Percentiles rank a stretch among this genome's conserved stretches.
phyloP scores from a whole-genome alignment of 352 stramenopile species.

The Globisporangium lucens region DNA sequence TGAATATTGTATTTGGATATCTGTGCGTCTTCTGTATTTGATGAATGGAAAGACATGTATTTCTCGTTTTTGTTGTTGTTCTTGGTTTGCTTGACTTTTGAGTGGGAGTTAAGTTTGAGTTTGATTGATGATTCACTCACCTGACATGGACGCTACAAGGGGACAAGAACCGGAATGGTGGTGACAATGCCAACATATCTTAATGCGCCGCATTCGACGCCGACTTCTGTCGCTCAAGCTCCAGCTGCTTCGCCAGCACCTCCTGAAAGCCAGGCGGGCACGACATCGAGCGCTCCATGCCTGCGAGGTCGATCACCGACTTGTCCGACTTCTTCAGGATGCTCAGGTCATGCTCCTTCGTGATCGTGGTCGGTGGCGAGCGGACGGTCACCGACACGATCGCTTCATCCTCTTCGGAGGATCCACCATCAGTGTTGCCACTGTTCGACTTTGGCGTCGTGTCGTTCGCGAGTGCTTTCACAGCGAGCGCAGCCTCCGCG shows the following conservation, averaged over 20 bases:
- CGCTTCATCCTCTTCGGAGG: constrained; percentile 23
- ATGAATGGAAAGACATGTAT: constrained; percentile 12
- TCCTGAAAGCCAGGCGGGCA: constrained; percentile 70
- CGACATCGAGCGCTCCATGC: constrained; percentile 73
- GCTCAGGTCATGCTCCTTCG: constrained; percentile 74
- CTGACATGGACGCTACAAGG: constrained; percentile 7
- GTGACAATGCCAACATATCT: neutral
- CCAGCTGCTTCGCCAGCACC: constrained; percentile 30
- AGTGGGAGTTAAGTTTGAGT: neutral
- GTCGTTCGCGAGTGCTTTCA: constrained; percentile 6
- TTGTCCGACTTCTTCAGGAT: constrained; percentile 75
- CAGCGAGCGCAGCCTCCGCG: neutral
- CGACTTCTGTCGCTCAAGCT: constrained; percentile 15
- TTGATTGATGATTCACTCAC: constrained; percentile 4
- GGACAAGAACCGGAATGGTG: neutral
- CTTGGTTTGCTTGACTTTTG: neutral
- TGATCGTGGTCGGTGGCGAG: constrained; percentile 58
- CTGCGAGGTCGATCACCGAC: constrained; percentile 61
- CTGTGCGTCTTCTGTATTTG: neutral
- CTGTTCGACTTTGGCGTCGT: neutral
- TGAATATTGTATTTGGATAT: neutral
- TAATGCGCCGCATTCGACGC: constrained; percentile 4
- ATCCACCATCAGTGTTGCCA: neutral
- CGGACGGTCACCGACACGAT: constrained; percentile 5
- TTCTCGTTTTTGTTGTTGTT: constrained; percentile 6